Conservation (phyloP, 805 yeast genomes). For the Candida broadrunensis region DNA sequence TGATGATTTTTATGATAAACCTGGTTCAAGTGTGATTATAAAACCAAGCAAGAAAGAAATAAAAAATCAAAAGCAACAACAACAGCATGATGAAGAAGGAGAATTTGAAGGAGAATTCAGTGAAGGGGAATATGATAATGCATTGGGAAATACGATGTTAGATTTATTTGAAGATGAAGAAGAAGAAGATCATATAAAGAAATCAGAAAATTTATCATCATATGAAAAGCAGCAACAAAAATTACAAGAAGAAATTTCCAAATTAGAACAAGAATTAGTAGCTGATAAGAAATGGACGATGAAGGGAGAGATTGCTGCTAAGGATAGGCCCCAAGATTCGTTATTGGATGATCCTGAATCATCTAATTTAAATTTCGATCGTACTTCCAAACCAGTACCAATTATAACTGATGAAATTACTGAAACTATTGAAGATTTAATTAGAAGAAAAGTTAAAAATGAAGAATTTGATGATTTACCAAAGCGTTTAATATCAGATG, state of each 20-base stretch:
- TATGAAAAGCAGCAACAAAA: slow-evolving; percentile 80
- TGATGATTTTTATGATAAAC: slow-evolving; percentile 63
- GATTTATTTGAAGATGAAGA: slow-evolving; percentile 55
- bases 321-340: slow-evolving; percentile 81
- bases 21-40: slow-evolving; percentile 19
- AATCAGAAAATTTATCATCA: slow-evolving; percentile 52
- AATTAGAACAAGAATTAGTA: slow-evolving; percentile 80
- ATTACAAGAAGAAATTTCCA: slow-evolving; percentile 72
- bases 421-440: slow-evolving; percentile 82
- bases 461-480: slow-evolving; percentile 83
- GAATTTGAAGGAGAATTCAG: slow-evolving; percentile 19
- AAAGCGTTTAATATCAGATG: slow-evolving; percentile 63
- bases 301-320: slow-evolving; percentile 86
- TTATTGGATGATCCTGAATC: slow-evolving; percentile 60
- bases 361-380: slow-evolving; percentile 75
- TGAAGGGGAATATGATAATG: slow-evolving; percentile 62
- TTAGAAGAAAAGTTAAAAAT: slow-evolving; percentile 73
- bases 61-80: slow-evolving; percentile 12
- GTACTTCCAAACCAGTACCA: slow-evolving; percentile 94
- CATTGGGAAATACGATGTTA: slow-evolving; percentile 58
- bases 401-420: slow-evolving; percentile 88
- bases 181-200: slow-evolving; percentile 21
- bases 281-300: slow-evolving; percentile 92
- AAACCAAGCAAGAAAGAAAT: slow-evolving; percentile 8
- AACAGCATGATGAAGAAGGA: slow-evolving; percentile 39